These are phyloP conservation scores for Alternaria arborescens DNA, from an alignment of 2,329 filamentous ascomycete species.

Conservation along the genomic window DNA sequence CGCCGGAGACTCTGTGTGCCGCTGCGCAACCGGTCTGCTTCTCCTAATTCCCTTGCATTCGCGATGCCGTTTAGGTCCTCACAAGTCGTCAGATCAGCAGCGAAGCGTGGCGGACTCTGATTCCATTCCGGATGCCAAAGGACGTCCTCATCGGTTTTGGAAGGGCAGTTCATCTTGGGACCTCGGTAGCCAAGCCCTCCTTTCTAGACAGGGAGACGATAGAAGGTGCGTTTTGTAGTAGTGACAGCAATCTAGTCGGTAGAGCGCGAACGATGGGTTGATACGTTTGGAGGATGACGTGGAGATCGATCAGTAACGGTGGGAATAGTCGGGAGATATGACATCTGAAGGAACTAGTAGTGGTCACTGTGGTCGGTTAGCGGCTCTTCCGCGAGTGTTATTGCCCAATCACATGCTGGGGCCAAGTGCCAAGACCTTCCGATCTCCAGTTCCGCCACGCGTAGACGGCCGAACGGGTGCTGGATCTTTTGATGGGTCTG, in stretches of 20 bases:
- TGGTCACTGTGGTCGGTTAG: conserved; percentile 25
- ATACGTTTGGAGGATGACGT: conserved; percentile 25
- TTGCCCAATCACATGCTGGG: conserved; percentile 24
- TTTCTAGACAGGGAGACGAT: background rate
- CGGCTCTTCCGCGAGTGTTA: conserved; percentile 24
- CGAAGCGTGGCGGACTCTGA: conserved; percentile 41
- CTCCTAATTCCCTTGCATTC: conserved; percentile 41
- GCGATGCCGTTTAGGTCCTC: conserved; percentile 43
- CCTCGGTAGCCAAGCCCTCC: background rate
- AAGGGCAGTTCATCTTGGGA: conserved; percentile 43
- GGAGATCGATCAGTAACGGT: conserved; percentile 19
- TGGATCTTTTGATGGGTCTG: conserved; percentile 3
- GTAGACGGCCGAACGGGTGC: conserved; percentile 14
- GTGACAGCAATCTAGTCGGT: background rate
- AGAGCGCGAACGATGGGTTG: conserved; percentile 1
- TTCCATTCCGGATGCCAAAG: conserved; percentile 42
- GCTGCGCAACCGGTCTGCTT: conserved; percentile 30
- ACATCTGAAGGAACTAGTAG: conserved; percentile 21
- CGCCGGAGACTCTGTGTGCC: conserved; percentile 22
- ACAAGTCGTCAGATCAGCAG: conserved; percentile 44
- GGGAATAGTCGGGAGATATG: conserved; percentile 23
- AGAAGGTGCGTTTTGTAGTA: background rate
- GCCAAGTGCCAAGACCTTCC: conserved; percentile 27
- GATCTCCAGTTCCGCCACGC: conserved; percentile 19
- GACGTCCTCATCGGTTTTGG: conserved; percentile 38